Percentiles rank a stretch among this genome's conserved stretches.
phyloP scores from a whole-genome alignment of 352 stramenopile species.

The Blastocystis hominis region DNA sequence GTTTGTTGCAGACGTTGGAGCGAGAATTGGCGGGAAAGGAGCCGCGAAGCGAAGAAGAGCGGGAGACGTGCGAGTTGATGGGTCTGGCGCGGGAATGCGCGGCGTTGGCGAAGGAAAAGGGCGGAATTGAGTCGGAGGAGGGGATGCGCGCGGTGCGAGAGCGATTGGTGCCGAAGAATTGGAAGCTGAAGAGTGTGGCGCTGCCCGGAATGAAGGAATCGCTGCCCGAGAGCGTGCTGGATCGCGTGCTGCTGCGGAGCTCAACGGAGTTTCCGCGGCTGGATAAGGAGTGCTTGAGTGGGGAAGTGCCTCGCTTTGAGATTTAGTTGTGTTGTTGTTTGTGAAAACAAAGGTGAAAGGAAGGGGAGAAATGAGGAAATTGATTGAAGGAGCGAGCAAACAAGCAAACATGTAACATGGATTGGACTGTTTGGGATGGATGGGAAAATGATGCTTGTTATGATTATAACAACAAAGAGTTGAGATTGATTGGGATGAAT shows the following conservation, averaged over 20 bases:
- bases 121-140: neutral
- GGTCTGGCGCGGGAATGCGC: neutral
- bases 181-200: neutral
- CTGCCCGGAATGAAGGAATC: neutral
- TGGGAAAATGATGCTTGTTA: too few relatives aligned
- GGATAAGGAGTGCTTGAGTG: neutral
- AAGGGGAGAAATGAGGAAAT: too few relatives aligned
- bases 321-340: slow-evolving; percentile 14
- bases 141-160: neutral
- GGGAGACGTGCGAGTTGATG: neutral
- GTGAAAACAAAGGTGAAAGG: neutral
- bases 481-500: neutral
- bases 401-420: too few relatives aligned
- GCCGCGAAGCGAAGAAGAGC: neutral
- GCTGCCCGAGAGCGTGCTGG: neutral
- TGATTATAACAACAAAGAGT: neutral
- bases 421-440: too few relatives aligned
- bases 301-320: neutral
- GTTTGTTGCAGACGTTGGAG: neutral
- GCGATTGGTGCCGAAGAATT: neutral
- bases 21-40: neutral
- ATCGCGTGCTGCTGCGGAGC: neutral
- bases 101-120: neutral
- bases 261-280: slow-evolving; percentile 3
- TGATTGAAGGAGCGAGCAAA: too few relatives aligned